Evolutionary conservation across 164 flowering plant genomes (phyloP), one percentile per base, ranked within the genome.

Genomic region (Berberis thunbergii): DNA sequence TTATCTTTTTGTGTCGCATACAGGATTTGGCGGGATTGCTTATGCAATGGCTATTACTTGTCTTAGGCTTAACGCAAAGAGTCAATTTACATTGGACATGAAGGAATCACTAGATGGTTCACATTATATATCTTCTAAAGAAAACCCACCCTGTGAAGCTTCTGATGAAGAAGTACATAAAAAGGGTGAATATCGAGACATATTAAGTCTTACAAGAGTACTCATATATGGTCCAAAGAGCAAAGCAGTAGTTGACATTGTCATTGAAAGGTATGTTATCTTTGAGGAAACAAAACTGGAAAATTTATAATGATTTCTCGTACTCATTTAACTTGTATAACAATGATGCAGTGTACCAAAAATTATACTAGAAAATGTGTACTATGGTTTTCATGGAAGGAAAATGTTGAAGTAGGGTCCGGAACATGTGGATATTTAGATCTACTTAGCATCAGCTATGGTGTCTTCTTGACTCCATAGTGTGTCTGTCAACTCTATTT

Each of bases 41-140:
- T 93, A 89, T 80, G 98, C 97, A 68, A 93, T 93, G 98, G 87
- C 89, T 65, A 86, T 93, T 49, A 77, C 80, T 58, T 93, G 96
- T 74, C 78, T 84, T 59, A 83, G 74, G 70, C 84, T 93, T 72
- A 72, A 72, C 66, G 81, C 84, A 39, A 86, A 81, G 62, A 74
- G 67, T 43, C 69, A 71, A 50, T 71, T 72, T 49, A 61, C 67
- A 54, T 65, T 77, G 41, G 73, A 68, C 56, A 67, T 53, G 45
- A 64, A 77, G 38, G 73, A 72, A 62, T 45, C 82, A 56, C 38
- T 69, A 56, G 63, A 38, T 57, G 62, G 65, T 10, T n/a, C 68
- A 44, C 70, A 67, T 40, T 44, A 53, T 59, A 66, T 75, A 60
- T 58, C 61, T 9, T 61, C 54, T 61, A 76, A 75, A 67, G 77